Conservation (phyloP, 306 rosid species). For the Sechiopsis laciniata region DNA sequence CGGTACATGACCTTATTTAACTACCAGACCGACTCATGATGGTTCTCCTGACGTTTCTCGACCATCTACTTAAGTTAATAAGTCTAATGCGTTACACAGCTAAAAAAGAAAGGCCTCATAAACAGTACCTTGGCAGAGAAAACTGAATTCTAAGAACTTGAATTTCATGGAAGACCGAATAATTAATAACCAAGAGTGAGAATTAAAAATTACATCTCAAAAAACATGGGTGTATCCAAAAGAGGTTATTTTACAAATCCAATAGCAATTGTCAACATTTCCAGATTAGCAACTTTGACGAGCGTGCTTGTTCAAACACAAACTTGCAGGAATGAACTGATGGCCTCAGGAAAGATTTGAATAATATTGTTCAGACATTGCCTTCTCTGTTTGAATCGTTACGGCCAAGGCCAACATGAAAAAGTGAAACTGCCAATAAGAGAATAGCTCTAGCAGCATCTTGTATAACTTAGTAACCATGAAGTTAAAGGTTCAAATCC, state of each 20-base stretch:
- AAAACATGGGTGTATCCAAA: neutral
- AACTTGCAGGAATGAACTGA: constrained; percentile 13
- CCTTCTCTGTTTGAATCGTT: neutral
- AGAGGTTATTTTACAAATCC: neutral
- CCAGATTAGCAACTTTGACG: neutral
- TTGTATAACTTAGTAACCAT: no score
- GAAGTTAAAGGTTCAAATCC: no score
- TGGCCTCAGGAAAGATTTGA: neutral
- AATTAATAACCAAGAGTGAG: neutral
- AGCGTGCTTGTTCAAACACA: constrained; percentile 8
- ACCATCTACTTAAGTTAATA: neutral
- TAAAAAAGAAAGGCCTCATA: neutral
- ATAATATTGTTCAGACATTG: neutral
- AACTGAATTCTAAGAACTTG: neutral
- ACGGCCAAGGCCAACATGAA: neutral
- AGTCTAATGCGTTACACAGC: neutral
- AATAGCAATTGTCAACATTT: neutral
- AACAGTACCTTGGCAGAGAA: neutral
- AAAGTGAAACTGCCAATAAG: no score
- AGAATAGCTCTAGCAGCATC: no score
- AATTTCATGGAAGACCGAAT: neutral
- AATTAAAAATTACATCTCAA: neutral
- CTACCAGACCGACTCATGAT: no score
- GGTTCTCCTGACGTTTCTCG: neutral
- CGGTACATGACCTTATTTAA: no score